Evolutionary conservation across 2,329 filamentous ascomycete genomes (phyloP).

Genomic region (Cercospora nicotianae): DNA sequence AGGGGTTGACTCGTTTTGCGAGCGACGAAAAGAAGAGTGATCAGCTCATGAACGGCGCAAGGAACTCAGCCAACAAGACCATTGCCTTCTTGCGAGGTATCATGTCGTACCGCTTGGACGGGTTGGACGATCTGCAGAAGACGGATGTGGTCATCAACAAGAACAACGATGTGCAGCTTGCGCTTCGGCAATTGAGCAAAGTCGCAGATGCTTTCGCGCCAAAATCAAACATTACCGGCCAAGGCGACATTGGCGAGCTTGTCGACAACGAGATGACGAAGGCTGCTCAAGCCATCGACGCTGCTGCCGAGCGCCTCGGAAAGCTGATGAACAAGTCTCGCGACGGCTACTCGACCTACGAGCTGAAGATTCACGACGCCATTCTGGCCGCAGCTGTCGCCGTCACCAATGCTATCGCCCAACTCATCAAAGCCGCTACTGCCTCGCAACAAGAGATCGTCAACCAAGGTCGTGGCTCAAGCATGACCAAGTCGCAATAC

Average conservation of each 20-base stretch:
- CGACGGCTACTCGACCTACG: slow-evolving; percentile 92
- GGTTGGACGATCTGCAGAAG: slow-evolving; percentile 86
- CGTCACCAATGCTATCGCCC: slow-evolving; percentile 89
- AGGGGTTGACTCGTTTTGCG: slow-evolving; percentile 88
- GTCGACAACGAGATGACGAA: slow-evolving; percentile 91
- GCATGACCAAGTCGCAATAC: slow-evolving; percentile 77
- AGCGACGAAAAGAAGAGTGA: slow-evolving; percentile 95
- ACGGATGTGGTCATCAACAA: slow-evolving; percentile 96
- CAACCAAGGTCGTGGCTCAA: slow-evolving; percentile 79
- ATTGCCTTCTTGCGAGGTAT: slow-evolving; percentile 94
- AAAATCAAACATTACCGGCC: slow-evolving; percentile 76
- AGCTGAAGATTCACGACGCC: slow-evolving; percentile 91
- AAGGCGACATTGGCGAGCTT: slow-evolving; percentile 85
- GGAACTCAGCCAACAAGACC: slow-evolving; percentile 80
- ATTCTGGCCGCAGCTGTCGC: slow-evolving; percentile 91
- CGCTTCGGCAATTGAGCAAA: slow-evolving; percentile 90
- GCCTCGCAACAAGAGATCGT: slow-evolving; percentile 95
- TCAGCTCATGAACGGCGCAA: slow-evolving; percentile 75
- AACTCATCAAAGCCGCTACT: slow-evolving; percentile 92
- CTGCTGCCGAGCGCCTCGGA: slow-evolving; percentile 81
- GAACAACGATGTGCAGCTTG: slow-evolving; percentile 94
- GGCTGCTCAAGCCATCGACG: slow-evolving; percentile 92
- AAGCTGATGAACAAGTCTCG: slow-evolving; percentile 96
- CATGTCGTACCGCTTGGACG: slow-evolving; percentile 90
- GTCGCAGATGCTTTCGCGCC: slow-evolving; percentile 89